These are phyloP conservation scores for Aspergillus cristatus DNA, from an alignment of 495 filamentous ascomycete species.

Conservation along the genomic window DNA sequence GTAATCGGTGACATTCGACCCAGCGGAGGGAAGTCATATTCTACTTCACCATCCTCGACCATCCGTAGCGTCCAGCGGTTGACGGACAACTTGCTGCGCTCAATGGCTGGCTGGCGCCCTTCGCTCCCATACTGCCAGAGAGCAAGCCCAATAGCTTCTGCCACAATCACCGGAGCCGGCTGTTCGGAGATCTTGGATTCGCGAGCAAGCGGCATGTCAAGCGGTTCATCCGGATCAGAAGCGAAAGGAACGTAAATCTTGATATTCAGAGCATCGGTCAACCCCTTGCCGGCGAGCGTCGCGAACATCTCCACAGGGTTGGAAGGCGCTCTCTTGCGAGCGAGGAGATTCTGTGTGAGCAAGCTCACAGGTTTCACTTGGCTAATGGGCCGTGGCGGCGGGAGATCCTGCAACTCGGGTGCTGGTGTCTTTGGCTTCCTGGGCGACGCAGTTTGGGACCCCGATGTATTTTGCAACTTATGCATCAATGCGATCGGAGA, in stretches of 20 bases:
- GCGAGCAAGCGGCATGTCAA: slow-evolving; percentile 69
- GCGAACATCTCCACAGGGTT: slow-evolving; percentile 82
- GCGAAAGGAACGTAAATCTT: slow-evolving; percentile 86
- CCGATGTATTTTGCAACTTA: slow-evolving; percentile 28
- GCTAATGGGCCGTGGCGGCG: slow-evolving; percentile 85
- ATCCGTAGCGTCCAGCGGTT: slow-evolving; percentile 91
- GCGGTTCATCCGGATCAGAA: slow-evolving; percentile 53
- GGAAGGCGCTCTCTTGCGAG: slow-evolving; percentile 66
- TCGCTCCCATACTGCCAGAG: slow-evolving; percentile 85
- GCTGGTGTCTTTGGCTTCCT: slow-evolving; percentile 52
- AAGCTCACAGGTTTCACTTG: slow-evolving; percentile 71
- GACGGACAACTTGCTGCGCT: slow-evolving; percentile 63
- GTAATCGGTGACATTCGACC: slow-evolving; percentile 68
- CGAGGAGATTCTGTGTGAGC: slow-evolving; percentile 60
- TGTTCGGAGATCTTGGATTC: slow-evolving; percentile 64
- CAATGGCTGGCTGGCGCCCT: slow-evolving; percentile 60
- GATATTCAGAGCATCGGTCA: slow-evolving; percentile 70
- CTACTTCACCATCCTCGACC: slow-evolving; percentile 92
- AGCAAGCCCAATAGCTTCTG: slow-evolving; percentile 82
- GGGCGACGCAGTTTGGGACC: slow-evolving; percentile 40
- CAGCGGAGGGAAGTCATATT: slow-evolving; percentile 88
- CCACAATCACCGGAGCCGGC: slow-evolving; percentile 63
- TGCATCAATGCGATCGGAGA: slow-evolving; percentile 37
- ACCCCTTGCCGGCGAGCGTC: slow-evolving; percentile 75
- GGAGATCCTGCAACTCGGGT: slow-evolving; percentile 63